phyloP scores from a whole-genome alignment of 83 land plant species.

The Picea engelmannii region DNA sequence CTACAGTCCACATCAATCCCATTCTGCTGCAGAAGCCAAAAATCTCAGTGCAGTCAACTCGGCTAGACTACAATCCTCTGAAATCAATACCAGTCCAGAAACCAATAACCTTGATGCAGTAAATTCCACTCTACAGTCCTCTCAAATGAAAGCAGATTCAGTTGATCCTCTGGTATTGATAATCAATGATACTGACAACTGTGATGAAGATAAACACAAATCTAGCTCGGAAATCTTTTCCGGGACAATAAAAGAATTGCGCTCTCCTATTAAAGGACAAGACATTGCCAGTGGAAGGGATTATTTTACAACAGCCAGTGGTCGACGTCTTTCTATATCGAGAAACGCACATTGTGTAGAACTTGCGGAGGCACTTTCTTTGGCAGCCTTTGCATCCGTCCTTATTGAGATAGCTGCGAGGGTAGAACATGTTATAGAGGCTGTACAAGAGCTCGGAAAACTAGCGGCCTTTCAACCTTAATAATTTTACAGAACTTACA shows the following conservation, averaged over 20 bases:
- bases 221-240: conserved; percentile 15
- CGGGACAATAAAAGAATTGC: not conserved
- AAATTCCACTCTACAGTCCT: too few species aligned
- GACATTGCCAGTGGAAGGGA: not conserved
- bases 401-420: conserved; percentile 63
- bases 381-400: conserved; percentile 65
- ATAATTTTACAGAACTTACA: too few species aligned
- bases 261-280: conserved; percentile 13
- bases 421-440: conserved; percentile 58
- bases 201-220: conserved; percentile 23
- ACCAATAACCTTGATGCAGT: not conserved
- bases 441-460: conserved; percentile 54
- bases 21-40: not conserved
- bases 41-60: not conserved
- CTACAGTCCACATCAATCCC: not conserved
- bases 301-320: not conserved
- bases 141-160: not conserved
- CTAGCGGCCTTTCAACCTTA: conserved; percentile 21
- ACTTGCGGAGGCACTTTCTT: conserved; percentile 67
- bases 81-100: not conserved
- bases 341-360: conserved; percentile 16
- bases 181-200: too few species aligned
- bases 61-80: not conserved
- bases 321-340: not conserved
- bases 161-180: not conserved